phyloP scores from a whole-genome alignment of 306 rosid genomes.

The Quercus ilex region DNA sequence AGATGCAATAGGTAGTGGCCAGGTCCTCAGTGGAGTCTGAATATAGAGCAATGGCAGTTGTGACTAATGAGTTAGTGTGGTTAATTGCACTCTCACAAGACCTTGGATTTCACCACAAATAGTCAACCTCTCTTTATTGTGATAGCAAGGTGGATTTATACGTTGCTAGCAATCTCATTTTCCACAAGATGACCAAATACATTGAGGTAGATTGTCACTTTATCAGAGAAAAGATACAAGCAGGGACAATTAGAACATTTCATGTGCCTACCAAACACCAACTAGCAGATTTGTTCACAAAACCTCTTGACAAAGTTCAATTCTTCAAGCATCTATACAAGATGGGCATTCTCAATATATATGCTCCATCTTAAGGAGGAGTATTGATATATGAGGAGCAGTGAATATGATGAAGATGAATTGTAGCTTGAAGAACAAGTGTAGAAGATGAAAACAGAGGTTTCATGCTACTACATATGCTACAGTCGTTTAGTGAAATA shows the following conservation, averaged over 20 bases:
- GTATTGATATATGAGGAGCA: background rate
- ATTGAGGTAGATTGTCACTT: background rate
- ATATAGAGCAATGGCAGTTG: background rate
- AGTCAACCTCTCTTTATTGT: background rate
- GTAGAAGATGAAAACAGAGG: too few species aligned
- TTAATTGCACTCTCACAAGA: background rate
- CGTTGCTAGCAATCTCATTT: background rate
- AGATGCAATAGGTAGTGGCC: background rate
- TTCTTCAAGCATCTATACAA: background rate
- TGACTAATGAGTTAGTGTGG: background rate
- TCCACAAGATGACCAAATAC: background rate
- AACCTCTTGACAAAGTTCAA: background rate
- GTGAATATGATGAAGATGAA: too few species aligned
- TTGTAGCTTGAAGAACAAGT: too few species aligned
- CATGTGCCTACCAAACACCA: background rate
- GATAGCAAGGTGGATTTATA: background rate
- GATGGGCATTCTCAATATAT: background rate
- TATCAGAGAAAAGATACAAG: background rate
- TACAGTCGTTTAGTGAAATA: too few species aligned
- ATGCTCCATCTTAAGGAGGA: background rate
- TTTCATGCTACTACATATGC: too few species aligned
- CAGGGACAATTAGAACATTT: background rate
- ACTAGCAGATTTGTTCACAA: background rate
- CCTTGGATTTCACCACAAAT: background rate
- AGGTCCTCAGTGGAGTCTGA: background rate